Conservation (phyloP, 2,329 filamentous ascomycete species). For the Colletotrichum somersetense region DNA sequence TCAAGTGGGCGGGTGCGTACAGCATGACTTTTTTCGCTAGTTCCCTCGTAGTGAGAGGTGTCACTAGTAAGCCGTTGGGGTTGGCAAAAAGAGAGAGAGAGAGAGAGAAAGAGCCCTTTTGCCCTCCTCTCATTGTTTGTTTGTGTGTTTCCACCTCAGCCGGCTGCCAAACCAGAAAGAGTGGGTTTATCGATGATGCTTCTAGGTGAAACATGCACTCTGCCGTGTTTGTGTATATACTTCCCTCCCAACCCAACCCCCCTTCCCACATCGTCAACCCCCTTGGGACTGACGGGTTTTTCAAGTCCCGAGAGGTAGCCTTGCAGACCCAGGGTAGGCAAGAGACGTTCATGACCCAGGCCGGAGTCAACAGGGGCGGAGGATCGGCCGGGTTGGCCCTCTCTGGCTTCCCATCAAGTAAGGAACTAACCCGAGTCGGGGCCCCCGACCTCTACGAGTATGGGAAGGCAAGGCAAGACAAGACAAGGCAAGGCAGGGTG, state of each 20-base stretch:
- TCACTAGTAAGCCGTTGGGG: not conserved
- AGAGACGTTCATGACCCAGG: conserved; percentile 17
- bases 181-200: conserved; percentile 3
- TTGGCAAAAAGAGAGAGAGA: not conserved
- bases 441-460: not conserved
- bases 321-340: not conserved
- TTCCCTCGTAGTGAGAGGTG: conserved; percentile 3
- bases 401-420: not conserved
- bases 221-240: conserved; percentile 2
- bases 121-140: not conserved
- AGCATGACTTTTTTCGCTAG: not conserved
- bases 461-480: not conserved
- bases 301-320: conserved; percentile 7
- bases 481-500: not conserved
- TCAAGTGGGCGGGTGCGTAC: not conserved
- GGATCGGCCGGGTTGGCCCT: conserved; percentile 14
- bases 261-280: not conserved
- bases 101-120: too few relatives aligned
- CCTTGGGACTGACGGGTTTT: not conserved
- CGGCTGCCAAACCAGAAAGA: not conserved
- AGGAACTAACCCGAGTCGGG: not conserved
- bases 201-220: conserved; percentile 27
- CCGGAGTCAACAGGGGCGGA: not conserved
- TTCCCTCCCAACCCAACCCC: not conserved
- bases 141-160: not conserved